Conservation (phyloP, 1,284 basidiomycete genomes). For the Papiliotrema fonsecae region DNA sequence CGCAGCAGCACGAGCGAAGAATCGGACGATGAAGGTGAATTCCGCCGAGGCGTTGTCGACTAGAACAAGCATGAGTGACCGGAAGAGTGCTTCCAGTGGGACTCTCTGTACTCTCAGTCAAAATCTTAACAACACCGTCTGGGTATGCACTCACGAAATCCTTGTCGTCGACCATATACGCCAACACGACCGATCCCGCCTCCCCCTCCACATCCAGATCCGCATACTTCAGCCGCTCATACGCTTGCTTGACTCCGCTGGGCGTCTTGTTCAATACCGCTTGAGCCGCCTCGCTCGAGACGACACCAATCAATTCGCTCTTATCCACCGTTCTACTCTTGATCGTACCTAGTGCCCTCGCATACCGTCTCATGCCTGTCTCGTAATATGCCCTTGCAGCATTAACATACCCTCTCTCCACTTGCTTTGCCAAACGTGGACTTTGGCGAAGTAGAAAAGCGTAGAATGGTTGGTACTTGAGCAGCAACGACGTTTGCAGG, state of each 20-base stretch:
- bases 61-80: conserved; percentile 79
- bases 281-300: conserved; percentile 27
- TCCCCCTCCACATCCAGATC: conserved; percentile 65
- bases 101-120: conserved; percentile 58
- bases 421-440: conserved; percentile 74
- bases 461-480: conserved; percentile 80
- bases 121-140: background rate
- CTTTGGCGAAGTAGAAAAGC: conserved; percentile 80
- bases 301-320: conserved; percentile 36
- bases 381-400: conserved; percentile 90
- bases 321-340: conserved; percentile 55
- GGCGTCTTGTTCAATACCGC: conserved; percentile 24
- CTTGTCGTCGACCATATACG: conserved; percentile 82
- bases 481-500: conserved; percentile 78
- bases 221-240: conserved; percentile 60
- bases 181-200: conserved; percentile 60
- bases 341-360: conserved; percentile 70
- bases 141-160: conserved; percentile 68
- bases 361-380: conserved; percentile 88
- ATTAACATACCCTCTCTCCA: conserved; percentile 81
- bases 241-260: conserved; percentile 48
- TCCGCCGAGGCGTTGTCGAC: conserved; percentile 90
- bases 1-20: conserved; percentile 56
- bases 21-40: conserved; percentile 76
- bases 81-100: conserved; percentile 71